Base-by-base conservation (phyloP, 495 filamentous ascomycete genomes). In the Chaetomium fimeti region DNA sequence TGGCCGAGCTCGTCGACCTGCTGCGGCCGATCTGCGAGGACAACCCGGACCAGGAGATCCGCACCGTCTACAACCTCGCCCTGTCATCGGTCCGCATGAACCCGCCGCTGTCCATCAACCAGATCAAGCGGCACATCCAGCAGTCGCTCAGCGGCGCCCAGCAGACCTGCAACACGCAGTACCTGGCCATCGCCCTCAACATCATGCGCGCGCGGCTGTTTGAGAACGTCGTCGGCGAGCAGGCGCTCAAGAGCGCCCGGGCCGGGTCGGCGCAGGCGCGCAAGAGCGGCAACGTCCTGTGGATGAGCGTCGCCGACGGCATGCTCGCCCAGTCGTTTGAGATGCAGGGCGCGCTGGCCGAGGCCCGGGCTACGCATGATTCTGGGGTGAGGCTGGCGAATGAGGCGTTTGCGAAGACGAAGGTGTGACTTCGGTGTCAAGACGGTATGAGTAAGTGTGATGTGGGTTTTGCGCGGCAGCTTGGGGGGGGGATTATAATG, bases 141-240 rank as follows among this genome's bases (percentile, higher is more conserved):
- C 79, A 81, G 49, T 87, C 83, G 45, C 68, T 88, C 15, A 73
- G 67, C 48, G 74, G 75, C 22, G 79, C 83, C 2, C 75, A 82
- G 43, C 73, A 77, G 27, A 74, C 91, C 53, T 88, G 89, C 65
- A 86, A 87, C 65, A 77, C 91, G 54, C 93, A 94, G 60, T 88
- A 92, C 61, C 82, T 91, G 11, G 89, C 86, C 66, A 91, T 97
- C 66, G 85, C 88, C 5, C 81, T 99, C 47, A 91, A 84, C 66
- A 86, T 95, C 67, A 93, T 98, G 91, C 88, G 89, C 68, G 84
- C 80, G 73, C 84, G 86, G 52, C 92, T 98, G 74, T 98, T 97
- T 78, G 82, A 85, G 28, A 89, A 88, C 36, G 89, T 93, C 15
- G 85, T 97, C 3, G 91, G 91, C 42, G 91, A 92, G 62, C 93